phyloP scores from a whole-genome alignment of 371 early-diverging fungal species.

The Caulochytrium protostelioides region DNA sequence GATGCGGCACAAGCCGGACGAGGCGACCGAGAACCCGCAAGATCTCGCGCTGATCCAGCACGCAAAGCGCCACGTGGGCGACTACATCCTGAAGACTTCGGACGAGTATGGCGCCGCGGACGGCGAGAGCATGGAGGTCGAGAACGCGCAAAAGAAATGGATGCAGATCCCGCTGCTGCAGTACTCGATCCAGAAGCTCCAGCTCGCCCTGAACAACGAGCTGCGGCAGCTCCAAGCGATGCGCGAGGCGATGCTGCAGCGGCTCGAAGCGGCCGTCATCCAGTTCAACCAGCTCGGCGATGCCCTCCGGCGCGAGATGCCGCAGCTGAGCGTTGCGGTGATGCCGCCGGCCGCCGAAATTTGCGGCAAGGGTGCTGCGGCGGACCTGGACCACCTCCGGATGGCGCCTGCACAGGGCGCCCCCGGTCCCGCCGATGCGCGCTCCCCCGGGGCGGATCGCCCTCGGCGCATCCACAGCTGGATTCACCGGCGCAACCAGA shows the following conservation, averaged over 20 bases:
- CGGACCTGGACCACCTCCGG: background rate
- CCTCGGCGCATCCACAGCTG: too few species aligned
- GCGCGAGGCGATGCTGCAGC: background rate
- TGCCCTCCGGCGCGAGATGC: background rate
- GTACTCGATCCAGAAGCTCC: too few species aligned
- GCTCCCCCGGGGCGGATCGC: background rate
- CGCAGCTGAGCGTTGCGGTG: background rate
- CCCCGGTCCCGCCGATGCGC: background rate
- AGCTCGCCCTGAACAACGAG: background rate
- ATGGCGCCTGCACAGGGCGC: background rate
- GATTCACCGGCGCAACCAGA: background rate
- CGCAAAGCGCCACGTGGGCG: constrained; percentile 29
- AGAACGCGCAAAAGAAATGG: constrained; percentile 20
- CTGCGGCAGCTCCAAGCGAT: background rate
- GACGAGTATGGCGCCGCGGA: constrained; percentile 35
- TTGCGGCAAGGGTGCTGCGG: background rate
- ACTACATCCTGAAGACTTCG: constrained; percentile 32
- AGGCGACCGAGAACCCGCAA: constrained; percentile 24
- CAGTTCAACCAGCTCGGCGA: background rate
- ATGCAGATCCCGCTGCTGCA: constrained; percentile 23
- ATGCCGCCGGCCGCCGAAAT: background rate
- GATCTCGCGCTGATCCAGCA: constrained; percentile 28
- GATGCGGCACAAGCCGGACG: constrained; percentile 27
- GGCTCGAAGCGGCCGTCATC: background rate
- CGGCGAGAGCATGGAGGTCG: constrained; percentile 30